Evolutionary conservation across 1,284 basidiomycete genomes (phyloP).

Genomic region (Leccinum huronense): DNA sequence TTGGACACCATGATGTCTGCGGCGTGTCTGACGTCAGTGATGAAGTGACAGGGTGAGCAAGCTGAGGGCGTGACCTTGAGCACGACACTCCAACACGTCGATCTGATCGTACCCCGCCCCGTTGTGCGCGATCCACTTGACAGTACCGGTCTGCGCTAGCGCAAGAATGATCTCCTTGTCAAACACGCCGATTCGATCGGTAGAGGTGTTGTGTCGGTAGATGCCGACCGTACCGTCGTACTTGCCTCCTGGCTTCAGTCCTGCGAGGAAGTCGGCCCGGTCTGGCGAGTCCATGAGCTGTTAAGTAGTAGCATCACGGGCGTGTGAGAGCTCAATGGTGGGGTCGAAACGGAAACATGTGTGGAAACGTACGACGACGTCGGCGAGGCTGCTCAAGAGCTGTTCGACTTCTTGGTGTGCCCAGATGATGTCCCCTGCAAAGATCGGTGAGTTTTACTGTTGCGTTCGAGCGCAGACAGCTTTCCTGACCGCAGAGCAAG

Average conservation of each 20-base stretch:
- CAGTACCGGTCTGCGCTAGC: slow-evolving; percentile 60
- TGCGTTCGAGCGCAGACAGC: not conserved
- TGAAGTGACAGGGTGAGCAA: not conserved
- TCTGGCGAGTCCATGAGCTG: slow-evolving; percentile 66
- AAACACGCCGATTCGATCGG: slow-evolving; percentile 71
- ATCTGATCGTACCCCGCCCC: slow-evolving; percentile 93
- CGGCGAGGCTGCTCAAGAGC: slow-evolving; percentile 66
- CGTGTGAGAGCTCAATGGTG: not conserved
- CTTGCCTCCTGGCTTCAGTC: slow-evolving; percentile 63
- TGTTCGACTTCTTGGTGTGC: slow-evolving; percentile 71
- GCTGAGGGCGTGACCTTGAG: slow-evolving; percentile 47
- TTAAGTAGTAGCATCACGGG: not conserved
- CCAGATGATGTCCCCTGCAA: slow-evolving; percentile 71
- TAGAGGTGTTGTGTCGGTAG: slow-evolving; percentile 73
- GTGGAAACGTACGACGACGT: slow-evolving; percentile 64
- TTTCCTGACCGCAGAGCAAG: slow-evolving; percentile 29
- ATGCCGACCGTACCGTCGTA: slow-evolving; percentile 76
- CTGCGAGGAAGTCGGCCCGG: slow-evolving; percentile 68
- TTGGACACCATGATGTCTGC: slow-evolving; percentile 85
- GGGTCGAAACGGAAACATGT: not conserved
- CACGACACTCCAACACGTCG: slow-evolving; percentile 72
- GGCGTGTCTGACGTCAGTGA: not conserved
- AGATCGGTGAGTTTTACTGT: not conserved
- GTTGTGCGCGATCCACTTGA: slow-evolving; percentile 89
- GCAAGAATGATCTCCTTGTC: slow-evolving; percentile 74